Evolutionary conservation across 495 filamentous ascomycete species (phyloP), one percentile per base, ranked within the genome.

Genomic region (Xylaria nigripes): DNA sequence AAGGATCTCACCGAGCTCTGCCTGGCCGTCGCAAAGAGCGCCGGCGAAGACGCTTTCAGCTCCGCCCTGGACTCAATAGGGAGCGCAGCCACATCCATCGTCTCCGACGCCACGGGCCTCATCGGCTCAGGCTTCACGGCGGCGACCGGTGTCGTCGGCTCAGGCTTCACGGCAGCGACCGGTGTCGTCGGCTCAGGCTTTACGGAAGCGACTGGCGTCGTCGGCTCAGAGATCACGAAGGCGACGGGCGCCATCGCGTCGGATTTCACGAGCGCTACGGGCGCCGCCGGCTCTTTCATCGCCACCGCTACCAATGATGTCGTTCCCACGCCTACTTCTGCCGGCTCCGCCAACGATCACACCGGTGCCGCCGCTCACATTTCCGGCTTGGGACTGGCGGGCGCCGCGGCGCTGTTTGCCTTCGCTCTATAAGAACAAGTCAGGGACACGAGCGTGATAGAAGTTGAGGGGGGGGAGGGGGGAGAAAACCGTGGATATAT

Each of bases 401-500:
- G 50, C 21, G 62, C 60, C 30, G 66, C 58, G 15, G 48, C 62
- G 8, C 25, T 70, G 34, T 61, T 61, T 49, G 63, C 68, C 45
- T 45, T 72, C 3, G 66, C 62, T 34, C 46, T 72, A 45, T 72
- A 67, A 57, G 34, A 49, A 18, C n/a, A 27, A 21, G 13, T 18
- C 27, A 45, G 13, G 16, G 18, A n/a, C 6, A 7, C 1, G n/a
- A 19, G n/a, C 2, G 25, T 2, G 10, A 0, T n/a, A n/a, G n/a
- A n/a, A n/a, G n/a, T n/a, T n/a, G n/a, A n/a, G n/a, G n/a, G n/a
- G n/a, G n/a, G n/a, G n/a, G n/a, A n/a, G n/a, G n/a, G n/a, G n/a
- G n/a, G n/a, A n/a, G n/a, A n/a, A n/a, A n/a, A n/a, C n/a, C n/a
- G n/a, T n/a, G n/a, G n/a, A n/a, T n/a, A n/a, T n/a, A n/a, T n/a